Evolutionary conservation across 2,329 filamentous ascomycete species (phyloP), one percentile per base, ranked within the genome.

Genomic region (Celoporthe dispersa): DNA sequence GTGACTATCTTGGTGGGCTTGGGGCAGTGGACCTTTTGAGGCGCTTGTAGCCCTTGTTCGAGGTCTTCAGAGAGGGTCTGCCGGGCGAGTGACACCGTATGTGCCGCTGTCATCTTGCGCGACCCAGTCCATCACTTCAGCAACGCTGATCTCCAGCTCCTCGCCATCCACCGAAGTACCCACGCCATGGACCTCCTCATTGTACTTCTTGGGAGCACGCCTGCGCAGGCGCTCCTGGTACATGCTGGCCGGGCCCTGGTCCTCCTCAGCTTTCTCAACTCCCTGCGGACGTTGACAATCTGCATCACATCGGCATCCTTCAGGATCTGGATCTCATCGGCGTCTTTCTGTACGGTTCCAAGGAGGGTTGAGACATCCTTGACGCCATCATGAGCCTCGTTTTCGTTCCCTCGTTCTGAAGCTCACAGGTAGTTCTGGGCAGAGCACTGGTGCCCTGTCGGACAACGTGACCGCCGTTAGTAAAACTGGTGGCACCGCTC

Each of bases 1-100:
- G 28, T n/a, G 7, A 69, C 67, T 12, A 69, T 37, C 35, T 7
- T 62, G 12, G 35, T 35, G 19, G 22, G 60, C 55, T 44, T 59
- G n/a, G 7, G 25, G 12, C 19, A 2, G 4, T 28, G 51, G 35
- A 39, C 22, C 12, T 14, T 22, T 16, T 22, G 8, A 14, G n/a
- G 14, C 31, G 33, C n/a, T n/a, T n/a, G n/a, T n/a, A n/a, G n/a
- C n/a, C n/a, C n/a, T 37, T 37, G 19, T 14, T 25, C 57, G 31
- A 37, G 57, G 57, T 7, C 57, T n/a, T 60, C 31, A n/a, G 33
- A 37, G 31, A n/a, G 11, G 14, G 33, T 25, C 19, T 33, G n/a
- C n/a, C 28, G 33, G 16, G 19, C 31, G 31, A n/a, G 16, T 22
- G 16, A 60, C 33, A 2, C 33, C 57, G 33, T 60, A 37, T 37